Evolutionary conservation across 768 basidiomycete genomes (phyloP), one percentile per base, ranked within the genome.

Genomic region (Termitomyces titanicus): DNA sequence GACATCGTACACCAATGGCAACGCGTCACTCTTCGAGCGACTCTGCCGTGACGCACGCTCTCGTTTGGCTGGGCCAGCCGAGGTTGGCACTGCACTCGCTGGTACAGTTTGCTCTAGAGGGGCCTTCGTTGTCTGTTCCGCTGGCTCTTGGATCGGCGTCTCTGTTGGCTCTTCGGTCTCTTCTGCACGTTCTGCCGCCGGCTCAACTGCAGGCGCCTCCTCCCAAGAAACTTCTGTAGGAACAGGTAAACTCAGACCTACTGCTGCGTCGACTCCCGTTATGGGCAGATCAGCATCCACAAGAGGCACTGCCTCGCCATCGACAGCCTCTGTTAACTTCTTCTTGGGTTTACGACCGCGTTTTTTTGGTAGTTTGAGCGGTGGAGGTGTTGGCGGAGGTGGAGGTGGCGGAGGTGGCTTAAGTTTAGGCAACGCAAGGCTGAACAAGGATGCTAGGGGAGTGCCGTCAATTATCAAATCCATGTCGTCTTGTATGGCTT

Each of bases 1-100:
- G 31, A 95, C 83, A 39, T 84, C 76, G n/a, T 84, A 79, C 3
- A 92, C 85, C 51, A 89, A 72, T 24, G 80, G 77, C 4, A 86
- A 80, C 2, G 76, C 65, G 2, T 75, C 74, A 13, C 74, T 59
- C 39, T 22, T 40, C 12, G 48, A 7, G 8, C 53, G 53, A 29
- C 42, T 44, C 35, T 35, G 43, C 15, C 56, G 56, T 12, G 24
- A 5, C 13, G 57, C 54, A n/a, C 61, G 65, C 59, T 59, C 60
- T 17, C 67, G 69, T 65, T 71, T 74, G 66, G 43, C 47, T 3
- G 52, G 53, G 20, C 29, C 38, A 11, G 57, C 59, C 13, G 66
- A 67, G 73, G 1, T 72, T n/a, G 77, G 77, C 0, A 61, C 49
- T n/a, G 68, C 76, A 20, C 74, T 67, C 40, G 81, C 74, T 4